Evolutionary conservation across 192 early-diverging fungal species (phyloP), one percentile per base, ranked within the genome.

Genomic region (Coemansia sp.): DNA sequence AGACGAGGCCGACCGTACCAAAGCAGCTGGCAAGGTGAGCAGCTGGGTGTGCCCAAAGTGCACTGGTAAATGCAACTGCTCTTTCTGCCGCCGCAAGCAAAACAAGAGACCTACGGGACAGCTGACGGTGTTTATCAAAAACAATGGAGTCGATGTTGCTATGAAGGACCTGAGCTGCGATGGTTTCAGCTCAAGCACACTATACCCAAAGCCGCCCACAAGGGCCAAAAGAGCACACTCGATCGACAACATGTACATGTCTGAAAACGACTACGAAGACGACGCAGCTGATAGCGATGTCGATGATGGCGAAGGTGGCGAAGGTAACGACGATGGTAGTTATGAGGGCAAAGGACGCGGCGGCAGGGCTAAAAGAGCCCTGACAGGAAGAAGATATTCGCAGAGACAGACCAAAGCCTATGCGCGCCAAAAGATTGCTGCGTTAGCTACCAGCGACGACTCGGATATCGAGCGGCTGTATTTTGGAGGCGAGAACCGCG

Each of bases 41-140:
- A 34, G 5, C 29, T 76, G 73, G 73, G 31, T 28, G 0, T 76
- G 73, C 28, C 78, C 73, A 30, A 76, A 71, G 48, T 81, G 78
- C 58, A 65, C 69, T 42, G 62, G 64, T 20, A 63, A 45, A 5
- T 81, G 78, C 65, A 75, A 66, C 45, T 76, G 73, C 61, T 81
- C 78, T 11, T 63, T 68, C 14, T 80, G 73, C 60, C 68, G 58
- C 55, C 74, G 67, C 30, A 80, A 69, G 62, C 65, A 61, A 18
- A 69, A 73, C 7, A 61, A 49, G 50, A 28, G 8, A 6, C 77
- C 77, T 5, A 80, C 77, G 0, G 77, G 77, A 34, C 72, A 79
- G 72, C 56, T 74, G 5, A 61, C 77, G 29, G 61, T 60, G 33
- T 74, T 68, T 32, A 61, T 74, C 14, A 79, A 70, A 60, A 1